Evolutionary conservation across 2,329 filamentous ascomycete species (phyloP).

Genomic region (Pseudocercospora crystallina): DNA sequence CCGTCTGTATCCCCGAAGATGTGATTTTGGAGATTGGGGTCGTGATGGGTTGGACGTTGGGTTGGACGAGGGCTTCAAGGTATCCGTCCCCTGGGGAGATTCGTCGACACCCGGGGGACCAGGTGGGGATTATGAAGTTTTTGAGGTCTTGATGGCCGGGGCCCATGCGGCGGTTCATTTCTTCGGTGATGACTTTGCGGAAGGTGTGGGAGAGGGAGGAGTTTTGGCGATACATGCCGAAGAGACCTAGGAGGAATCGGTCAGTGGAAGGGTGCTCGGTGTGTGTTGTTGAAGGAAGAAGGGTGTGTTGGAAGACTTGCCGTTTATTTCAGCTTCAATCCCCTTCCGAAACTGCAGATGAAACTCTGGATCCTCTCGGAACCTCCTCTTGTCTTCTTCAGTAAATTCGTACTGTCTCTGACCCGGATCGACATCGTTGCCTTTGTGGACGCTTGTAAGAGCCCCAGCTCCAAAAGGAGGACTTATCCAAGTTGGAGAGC

Average conservation of each 20-base stretch:
- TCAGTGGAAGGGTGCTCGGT: too few relatives aligned
- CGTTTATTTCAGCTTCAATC: constrained; percentile 51
- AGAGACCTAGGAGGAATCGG: too few relatives aligned
- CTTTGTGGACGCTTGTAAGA: constrained; percentile 27
- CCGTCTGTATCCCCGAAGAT: constrained; percentile 5
- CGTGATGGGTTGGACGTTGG: constrained; percentile 14
- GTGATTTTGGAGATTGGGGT: constrained; percentile 12
- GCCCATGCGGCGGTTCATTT: constrained; percentile 38
- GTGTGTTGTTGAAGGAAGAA: too few relatives aligned
- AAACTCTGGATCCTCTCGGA: constrained; percentile 41
- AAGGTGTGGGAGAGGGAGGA: constrained; percentile 43
- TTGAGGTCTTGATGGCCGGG: constrained; percentile 38
- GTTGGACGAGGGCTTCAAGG: constrained; percentile 13
- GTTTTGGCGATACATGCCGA: constrained; percentile 45
- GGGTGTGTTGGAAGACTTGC: neutral
- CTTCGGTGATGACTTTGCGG: constrained; percentile 46
- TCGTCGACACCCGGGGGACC: constrained; percentile 15
- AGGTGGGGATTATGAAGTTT: constrained; percentile 14
- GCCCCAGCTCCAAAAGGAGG: constrained; percentile 1
- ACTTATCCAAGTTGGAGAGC: constrained; percentile 3
- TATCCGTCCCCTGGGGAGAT: constrained; percentile 17
- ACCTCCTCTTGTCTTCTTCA: constrained; percentile 39
- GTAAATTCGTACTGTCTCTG: constrained; percentile 45
- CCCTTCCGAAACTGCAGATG: constrained; percentile 48
- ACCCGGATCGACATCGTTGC: constrained; percentile 26